phyloP scores from a whole-genome alignment of 1,284 basidiomycete genomes.

The Ceratobasidium sp. region DNA sequence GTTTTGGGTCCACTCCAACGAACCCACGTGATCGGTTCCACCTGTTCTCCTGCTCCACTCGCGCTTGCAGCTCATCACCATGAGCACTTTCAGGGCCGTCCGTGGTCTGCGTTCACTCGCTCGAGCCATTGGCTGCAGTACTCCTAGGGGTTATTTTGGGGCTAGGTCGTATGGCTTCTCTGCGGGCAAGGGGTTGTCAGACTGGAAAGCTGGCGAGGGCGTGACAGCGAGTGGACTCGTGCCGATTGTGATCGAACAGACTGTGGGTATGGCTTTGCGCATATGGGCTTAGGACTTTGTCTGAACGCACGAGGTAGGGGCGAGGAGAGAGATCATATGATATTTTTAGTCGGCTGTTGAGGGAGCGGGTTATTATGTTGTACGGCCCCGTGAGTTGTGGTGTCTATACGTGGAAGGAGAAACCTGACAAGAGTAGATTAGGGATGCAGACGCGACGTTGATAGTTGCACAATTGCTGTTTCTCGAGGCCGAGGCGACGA shows the following conservation, averaged over 20 bases:
- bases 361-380: constrained; percentile 93
- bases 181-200: constrained; percentile 17
- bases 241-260: constrained; percentile 93
- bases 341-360: constrained; percentile 89
- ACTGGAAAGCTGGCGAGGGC: constrained; percentile 33
- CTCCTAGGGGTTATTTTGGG: background rate
- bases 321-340: constrained; percentile 94
- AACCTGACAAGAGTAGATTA: constrained; percentile 66
- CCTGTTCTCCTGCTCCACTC: too few species aligned
- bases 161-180: constrained; percentile 9
- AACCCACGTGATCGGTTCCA: background rate
- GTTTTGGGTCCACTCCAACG: background rate
- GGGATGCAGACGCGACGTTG: constrained; percentile 84
- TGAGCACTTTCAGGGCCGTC: background rate
- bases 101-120: background rate
- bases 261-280: constrained; percentile 63
- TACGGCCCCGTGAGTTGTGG: constrained; percentile 78
- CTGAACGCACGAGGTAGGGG: constrained; percentile 64
- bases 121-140: background rate
- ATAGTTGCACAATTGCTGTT: constrained; percentile 91
- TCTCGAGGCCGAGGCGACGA: constrained; percentile 91
- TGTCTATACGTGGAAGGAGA: background rate
- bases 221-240: constrained; percentile 62
- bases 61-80: background rate
- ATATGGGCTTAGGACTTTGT: constrained; percentile 34